phyloP scores from a whole-genome alignment of 352 stramenopile genomes.

The Phytophthora hibernalis region DNA sequence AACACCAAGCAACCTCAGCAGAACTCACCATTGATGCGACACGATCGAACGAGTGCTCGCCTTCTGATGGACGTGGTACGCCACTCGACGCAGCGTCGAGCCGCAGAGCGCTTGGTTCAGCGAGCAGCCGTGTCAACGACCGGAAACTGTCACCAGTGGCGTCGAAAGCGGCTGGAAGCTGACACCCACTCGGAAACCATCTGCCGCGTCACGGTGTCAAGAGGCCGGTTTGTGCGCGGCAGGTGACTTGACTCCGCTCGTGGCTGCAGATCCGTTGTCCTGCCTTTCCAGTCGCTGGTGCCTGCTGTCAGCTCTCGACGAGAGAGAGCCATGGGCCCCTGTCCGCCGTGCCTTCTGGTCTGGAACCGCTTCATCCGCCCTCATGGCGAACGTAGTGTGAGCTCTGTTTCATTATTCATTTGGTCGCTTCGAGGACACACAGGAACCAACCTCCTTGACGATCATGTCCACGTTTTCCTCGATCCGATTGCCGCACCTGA shows the following conservation, averaged over 20 bases:
- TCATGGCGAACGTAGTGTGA: slow-evolving; percentile 17
- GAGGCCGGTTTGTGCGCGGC: slow-evolving; percentile 26
- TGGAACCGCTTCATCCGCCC: too few relatives aligned
- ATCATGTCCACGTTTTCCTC: slow-evolving; percentile 34
- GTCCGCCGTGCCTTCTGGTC: slow-evolving; percentile 39
- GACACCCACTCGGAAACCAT: slow-evolving; percentile 38
- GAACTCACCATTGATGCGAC: neutral
- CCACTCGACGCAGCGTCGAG: slow-evolving; percentile 6
- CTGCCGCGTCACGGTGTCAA: slow-evolving; percentile 33
- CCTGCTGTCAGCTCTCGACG: slow-evolving; percentile 26
- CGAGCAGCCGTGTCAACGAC: slow-evolving; percentile 5
- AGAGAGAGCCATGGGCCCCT: slow-evolving; percentile 38
- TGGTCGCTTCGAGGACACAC: slow-evolving; percentile 29
- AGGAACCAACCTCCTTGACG: slow-evolving; percentile 3
- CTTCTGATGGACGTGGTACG: slow-evolving; percentile 28
- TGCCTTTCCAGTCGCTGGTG: slow-evolving; percentile 39
- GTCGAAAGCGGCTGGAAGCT: slow-evolving; percentile 25
- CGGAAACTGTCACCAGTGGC: neutral
- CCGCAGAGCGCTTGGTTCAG: neutral
- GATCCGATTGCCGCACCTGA: slow-evolving; percentile 35
- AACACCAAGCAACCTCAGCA: neutral
- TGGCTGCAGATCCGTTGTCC: slow-evolving; percentile 37
- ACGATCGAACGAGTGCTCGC: slow-evolving; percentile 19
- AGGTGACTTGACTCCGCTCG: slow-evolving; percentile 19
- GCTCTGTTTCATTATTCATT: slow-evolving; percentile 44